phyloP scores from a whole-genome alignment of 192 early-diverging fungal genomes.

The Coemansia sp. region DNA sequence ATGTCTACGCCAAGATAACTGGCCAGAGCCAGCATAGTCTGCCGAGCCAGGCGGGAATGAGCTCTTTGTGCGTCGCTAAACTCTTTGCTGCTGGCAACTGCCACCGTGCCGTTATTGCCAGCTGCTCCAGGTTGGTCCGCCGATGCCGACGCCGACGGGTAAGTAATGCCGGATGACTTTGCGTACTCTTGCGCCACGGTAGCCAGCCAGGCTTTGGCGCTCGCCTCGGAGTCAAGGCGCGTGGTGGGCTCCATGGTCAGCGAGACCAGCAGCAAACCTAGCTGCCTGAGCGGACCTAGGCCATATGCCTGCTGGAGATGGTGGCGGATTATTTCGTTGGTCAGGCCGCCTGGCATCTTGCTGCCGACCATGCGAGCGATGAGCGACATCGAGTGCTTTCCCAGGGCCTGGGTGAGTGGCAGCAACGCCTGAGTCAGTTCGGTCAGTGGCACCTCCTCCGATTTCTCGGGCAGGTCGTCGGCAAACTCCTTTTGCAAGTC shows the following conservation, averaged over 20 bases:
- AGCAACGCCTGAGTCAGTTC: conserved; percentile 77
- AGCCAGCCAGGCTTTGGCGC: conserved; percentile 82
- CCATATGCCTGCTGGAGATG: conserved; percentile 69
- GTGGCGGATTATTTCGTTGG: conserved; percentile 61
- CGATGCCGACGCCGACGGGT: conserved; percentile 7
- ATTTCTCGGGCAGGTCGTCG: conserved; percentile 87
- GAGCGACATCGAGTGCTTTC: conserved; percentile 75
- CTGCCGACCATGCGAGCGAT: conserved; percentile 76
- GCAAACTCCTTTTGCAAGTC: conserved; percentile 90
- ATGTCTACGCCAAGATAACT: conserved; percentile 79
- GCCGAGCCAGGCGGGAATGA: conserved; percentile 65
- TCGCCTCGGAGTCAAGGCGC: conserved; percentile 69
- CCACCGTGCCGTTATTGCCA: conserved; percentile 60
- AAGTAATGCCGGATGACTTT: conserved; percentile 61
- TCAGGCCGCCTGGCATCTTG: conserved; percentile 95
- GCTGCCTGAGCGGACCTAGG: conserved; percentile 59
- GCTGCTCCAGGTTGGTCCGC: conserved; percentile 53
- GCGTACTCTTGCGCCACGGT: conserved; percentile 70
- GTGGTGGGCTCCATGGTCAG: conserved; percentile 80
- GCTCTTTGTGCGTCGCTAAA: conserved; percentile 74
- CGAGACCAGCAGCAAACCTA: conserved; percentile 74
- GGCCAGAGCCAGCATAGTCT: conserved; percentile 72
- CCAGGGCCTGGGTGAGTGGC: conserved; percentile 61
- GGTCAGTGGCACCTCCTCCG: conserved; percentile 81
- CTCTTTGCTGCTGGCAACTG: conserved; percentile 83